Evolutionary conservation across 345 rosid genomes (phyloP), one percentile per base, ranked within the genome.

Genomic region (Pistacia atlantica): DNA sequence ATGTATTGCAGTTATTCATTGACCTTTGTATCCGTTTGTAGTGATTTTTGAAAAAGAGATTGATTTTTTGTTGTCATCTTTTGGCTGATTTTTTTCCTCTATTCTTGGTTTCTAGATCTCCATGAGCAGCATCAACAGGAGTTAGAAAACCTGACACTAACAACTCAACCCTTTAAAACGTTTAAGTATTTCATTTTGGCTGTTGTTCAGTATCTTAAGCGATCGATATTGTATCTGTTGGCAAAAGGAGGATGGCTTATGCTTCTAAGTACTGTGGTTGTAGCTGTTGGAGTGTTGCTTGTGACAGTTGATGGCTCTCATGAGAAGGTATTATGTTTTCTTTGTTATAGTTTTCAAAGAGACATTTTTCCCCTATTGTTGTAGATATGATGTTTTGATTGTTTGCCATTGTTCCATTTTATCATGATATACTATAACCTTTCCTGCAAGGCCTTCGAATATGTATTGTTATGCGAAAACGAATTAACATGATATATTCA

Each of bases 291-390:
- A 75, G 70, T 92, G 82, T 78, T 92, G 67, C 93, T 94, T 70
- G 83, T 88, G 62, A 88, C 95, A 31, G 73, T 91, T 65, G 99
- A 94, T 73, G 97, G 92, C 25, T 93, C 94, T 84, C 94, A 89
- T 85, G 98, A 89, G 77, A 92, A 92, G 97, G 98, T 94, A 85
- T 48, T 79, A 2, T 54, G 25, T 13, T 67, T 73, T 63, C 56
- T 42, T 38, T 33, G 49, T 70, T 71, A 64, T 7, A 46, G 33
- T 60, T 62, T 55, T 18, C 51, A 1, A 17, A 54, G 58, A 6
- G 10, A 37, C 35, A 17, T 22, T 11, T 51, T 22, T 22, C 65
- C 71, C 18, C 18, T 80, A 63, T 35, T 8, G 11, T 67, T 72
- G 60, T 8, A 13, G 51, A 37, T 37, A 11, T 9, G 61, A 42